Conservation (phyloP, 2,329 filamentous ascomycete species). For the Fonsecaea monophora region DNA sequence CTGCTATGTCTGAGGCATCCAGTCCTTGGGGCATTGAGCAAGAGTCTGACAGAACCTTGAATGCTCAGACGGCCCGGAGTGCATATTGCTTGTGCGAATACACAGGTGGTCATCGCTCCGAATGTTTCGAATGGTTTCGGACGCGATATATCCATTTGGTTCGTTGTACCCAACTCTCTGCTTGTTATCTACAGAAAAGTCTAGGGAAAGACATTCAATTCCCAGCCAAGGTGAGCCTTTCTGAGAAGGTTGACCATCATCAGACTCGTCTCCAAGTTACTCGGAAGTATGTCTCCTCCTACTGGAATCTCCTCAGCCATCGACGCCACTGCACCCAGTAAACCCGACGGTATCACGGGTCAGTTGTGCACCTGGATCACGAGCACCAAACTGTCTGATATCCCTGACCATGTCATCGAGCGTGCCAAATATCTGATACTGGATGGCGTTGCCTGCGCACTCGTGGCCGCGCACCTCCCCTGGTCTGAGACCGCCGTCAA, state of each 20-base stretch:
- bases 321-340: background rate
- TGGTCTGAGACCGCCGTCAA: slow-evolving; percentile 50
- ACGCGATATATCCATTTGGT: background rate
- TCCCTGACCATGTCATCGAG: slow-evolving; percentile 45
- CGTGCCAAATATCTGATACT: slow-evolving; percentile 54
- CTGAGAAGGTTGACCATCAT: background rate
- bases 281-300: background rate
- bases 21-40: background rate
- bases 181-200: background rate
- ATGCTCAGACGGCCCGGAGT: background rate
- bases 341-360: slow-evolving; percentile 32
- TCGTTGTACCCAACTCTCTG: background rate
- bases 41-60: background rate
- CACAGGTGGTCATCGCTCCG: background rate
- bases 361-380: slow-evolving; percentile 45
- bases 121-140: background rate
- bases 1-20: too few relatives aligned
- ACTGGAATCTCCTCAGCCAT: background rate
- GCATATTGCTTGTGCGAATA: background rate
- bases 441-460: slow-evolving; percentile 52
- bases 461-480: slow-evolving; percentile 51
- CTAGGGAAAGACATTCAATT: background rate
- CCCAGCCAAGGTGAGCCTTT: background rate
- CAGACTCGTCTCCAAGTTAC: too few relatives aligned
- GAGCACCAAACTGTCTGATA: slow-evolving; percentile 39